phyloP scores from a whole-genome alignment of 1,284 basidiomycete species.

The Sporisorium exsertum region DNA sequence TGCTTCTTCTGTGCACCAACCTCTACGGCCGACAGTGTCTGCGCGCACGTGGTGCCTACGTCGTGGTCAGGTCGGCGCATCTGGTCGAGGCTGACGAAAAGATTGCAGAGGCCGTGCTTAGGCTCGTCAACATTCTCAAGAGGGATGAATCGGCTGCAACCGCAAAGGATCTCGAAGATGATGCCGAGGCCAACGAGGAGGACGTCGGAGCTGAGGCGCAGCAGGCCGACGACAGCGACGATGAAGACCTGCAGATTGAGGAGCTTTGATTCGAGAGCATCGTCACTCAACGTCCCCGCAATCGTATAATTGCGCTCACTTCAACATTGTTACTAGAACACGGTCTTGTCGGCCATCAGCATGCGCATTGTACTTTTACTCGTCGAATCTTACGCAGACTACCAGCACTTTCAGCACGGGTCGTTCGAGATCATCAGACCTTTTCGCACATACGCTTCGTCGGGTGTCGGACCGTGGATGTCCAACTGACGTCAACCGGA shows the following conservation, averaged over 20 bases:
- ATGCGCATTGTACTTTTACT: constrained; percentile 26
- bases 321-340: background rate
- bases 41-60: constrained; percentile 85
- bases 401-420: background rate
- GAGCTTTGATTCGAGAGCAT: constrained; percentile 45
- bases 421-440: background rate
- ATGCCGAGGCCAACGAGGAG: constrained; percentile 42
- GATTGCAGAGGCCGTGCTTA: constrained; percentile 66
- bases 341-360: constrained; percentile 1
- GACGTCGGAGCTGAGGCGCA: constrained; percentile 47
- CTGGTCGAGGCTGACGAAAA: constrained; percentile 83
- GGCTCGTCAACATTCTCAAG: constrained; percentile 67
- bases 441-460: too few relatives aligned
- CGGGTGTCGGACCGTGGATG: background rate
- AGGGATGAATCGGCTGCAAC: constrained; percentile 63
- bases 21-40: constrained; percentile 86
- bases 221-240: constrained; percentile 46
- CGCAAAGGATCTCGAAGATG: constrained; percentile 50
- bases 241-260: constrained; percentile 64
- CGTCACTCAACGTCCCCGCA: background rate
- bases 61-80: constrained; percentile 84
- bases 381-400: background rate
- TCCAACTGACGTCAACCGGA: background rate
- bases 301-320: background rate
- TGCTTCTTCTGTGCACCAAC: constrained; percentile 88